phyloP scores from a whole-genome alignment of 306 rosid genomes.

The Glycine latifolia region DNA sequence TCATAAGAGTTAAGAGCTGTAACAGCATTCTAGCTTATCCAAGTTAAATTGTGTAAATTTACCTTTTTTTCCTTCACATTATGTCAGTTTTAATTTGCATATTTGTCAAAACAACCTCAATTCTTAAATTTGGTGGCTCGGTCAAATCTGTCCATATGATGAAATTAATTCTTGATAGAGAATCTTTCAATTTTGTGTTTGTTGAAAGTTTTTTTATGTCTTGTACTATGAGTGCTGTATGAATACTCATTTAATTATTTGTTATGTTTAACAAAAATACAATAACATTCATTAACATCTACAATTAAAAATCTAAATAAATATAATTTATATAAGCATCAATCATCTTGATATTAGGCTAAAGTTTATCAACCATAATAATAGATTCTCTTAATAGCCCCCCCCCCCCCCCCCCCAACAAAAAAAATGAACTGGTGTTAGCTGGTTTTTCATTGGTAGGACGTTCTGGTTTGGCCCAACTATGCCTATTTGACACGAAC shows the following conservation, averaged over 20 bases:
- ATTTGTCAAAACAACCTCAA: not conserved
- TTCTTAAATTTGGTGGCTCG: constrained; percentile 7
- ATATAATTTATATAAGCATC: not conserved
- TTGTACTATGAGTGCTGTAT: constrained; percentile 1
- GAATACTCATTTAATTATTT: not conserved
- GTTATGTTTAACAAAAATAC: not conserved
- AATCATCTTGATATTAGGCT: not conserved
- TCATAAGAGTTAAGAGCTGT: not conserved
- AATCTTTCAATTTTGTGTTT: not conserved
- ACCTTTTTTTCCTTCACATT: constrained; percentile 8
- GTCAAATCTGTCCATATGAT: constrained; percentile 10
- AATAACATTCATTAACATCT: not conserved
- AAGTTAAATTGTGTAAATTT: not conserved
- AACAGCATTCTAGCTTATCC: not conserved
- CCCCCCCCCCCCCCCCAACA: too few relatives aligned
- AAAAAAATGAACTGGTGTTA: too few relatives aligned
- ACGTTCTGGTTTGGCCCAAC: not conserved
- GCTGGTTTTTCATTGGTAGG: not conserved
- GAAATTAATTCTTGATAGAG: constrained; percentile 1
- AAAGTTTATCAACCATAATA: too few relatives aligned
- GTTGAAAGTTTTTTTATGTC: constrained; percentile 1
- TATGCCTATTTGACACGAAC: not conserved
- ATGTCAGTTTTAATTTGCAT: constrained; percentile 4
- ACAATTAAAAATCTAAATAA: not conserved
- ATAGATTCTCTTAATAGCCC: too few relatives aligned